Percentiles rank a stretch among this genome's conserved stretches.
Evolutionary conservation across 257 asterid species (phyloP).

Genomic region (Dorcoceras hygrometricum): DNA sequence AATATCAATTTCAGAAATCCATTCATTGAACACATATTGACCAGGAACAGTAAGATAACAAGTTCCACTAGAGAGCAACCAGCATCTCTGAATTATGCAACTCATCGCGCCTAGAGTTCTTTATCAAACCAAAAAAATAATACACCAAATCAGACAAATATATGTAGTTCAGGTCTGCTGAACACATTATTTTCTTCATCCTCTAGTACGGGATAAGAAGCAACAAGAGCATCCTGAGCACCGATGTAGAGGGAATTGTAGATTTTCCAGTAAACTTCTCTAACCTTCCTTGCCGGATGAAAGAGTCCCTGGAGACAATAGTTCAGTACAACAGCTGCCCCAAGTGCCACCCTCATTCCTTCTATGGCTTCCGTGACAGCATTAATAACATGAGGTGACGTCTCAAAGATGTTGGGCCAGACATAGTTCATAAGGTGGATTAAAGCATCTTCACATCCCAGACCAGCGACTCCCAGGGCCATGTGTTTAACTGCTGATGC

Average conservation of each 20-base stretch:
- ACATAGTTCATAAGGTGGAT: slow-evolving; percentile 75
- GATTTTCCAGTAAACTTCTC: slow-evolving; percentile 94
- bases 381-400: slow-evolving; percentile 84
- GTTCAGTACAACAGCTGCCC: slow-evolving; percentile 72
- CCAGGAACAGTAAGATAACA: background rate
- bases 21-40: background rate
- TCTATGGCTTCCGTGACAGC: slow-evolving; percentile 94
- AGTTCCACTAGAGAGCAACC: slow-evolving; percentile 12
- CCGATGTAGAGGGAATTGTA: slow-evolving; percentile 82
- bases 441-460: slow-evolving; percentile 89
- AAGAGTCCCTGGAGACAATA: slow-evolving; percentile 87
- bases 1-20: no score
- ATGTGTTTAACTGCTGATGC: slow-evolving; percentile 91
- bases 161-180: slow-evolving; percentile 68
- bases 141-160: slow-evolving; percentile 49
- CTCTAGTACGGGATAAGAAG: slow-evolving; percentile 80
- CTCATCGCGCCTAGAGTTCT: background rate
- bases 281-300: slow-evolving; percentile 90
- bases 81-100: background rate
- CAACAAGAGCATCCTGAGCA: slow-evolving; percentile 80
- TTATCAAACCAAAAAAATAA: background rate
- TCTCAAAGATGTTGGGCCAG: slow-evolving; percentile 90
- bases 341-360: slow-evolving; percentile 89
- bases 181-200: slow-evolving; percentile 59
- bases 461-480: slow-evolving; percentile 89